Conservation (phyloP, 139 green algal genomes). For the Dunaliella primolecta region DNA sequence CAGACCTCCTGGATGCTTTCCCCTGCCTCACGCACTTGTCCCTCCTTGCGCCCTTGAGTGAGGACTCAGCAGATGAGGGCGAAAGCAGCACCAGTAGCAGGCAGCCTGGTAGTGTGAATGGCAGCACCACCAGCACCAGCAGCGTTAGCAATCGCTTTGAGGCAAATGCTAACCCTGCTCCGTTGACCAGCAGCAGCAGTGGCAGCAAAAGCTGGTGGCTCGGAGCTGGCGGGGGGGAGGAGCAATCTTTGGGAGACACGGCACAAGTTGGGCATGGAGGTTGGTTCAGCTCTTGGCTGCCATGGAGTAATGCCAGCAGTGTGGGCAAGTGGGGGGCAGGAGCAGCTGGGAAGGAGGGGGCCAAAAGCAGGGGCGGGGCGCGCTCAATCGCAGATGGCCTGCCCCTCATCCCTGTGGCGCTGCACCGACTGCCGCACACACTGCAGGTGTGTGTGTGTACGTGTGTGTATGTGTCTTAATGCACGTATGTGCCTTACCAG, state of each 20-base stretch:
- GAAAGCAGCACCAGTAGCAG: too few species aligned
- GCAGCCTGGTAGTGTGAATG: too few species aligned
- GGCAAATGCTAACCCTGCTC: too few species aligned
- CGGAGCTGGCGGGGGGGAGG: background rate
- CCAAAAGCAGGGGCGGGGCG: too few species aligned
- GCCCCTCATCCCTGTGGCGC: background rate
- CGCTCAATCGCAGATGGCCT: background rate
- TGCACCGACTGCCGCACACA: background rate
- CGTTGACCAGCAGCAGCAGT: background rate
- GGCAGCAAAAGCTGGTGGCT: background rate
- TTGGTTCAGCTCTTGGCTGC: background rate
- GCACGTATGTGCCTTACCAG: too few species aligned
- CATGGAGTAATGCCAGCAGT: background rate
- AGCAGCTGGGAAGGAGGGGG: too few species aligned
- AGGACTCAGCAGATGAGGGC: too few species aligned
- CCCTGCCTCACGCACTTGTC: background rate
- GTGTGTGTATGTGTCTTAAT: background rate
- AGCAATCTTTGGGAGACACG: background rate
- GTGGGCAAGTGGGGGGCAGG: too few species aligned
- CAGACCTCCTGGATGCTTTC: background rate
- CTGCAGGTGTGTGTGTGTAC: background rate
- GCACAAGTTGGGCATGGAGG: background rate
- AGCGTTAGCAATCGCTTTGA: too few species aligned
- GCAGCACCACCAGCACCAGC: too few species aligned
- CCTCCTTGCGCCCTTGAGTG: too few species aligned